Evolutionary conservation across 1,284 basidiomycete species (phyloP), one percentile per base, ranked within the genome.

Genomic region (Ceratobasidium sp.): DNA sequence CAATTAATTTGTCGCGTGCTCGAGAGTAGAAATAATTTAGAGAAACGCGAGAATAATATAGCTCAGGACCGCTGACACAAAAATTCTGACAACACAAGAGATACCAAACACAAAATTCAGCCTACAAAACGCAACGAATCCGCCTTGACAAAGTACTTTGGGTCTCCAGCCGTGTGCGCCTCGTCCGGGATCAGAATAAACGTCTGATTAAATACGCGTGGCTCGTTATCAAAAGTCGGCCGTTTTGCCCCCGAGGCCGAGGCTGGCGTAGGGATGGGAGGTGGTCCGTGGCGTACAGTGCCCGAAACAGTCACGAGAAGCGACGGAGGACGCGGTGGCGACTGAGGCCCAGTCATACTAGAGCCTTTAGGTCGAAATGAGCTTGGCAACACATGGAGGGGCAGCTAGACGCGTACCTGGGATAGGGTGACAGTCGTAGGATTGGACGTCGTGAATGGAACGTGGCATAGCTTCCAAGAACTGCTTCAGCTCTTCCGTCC

Each of bases 371-470:
- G 55, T 16, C 11, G 43, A 23, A 23, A 23, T 28, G 28, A 38
- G 5, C 75, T 41, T 47, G 74, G 61, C n/a, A n/a, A n/a, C n/a
- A n/a, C n/a, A n/a, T n/a, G n/a, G n/a, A 30, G 28, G 16, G 18
- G 69, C 23, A 35, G 43, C n/a, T 54, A 0, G 44, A 55, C 49
- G 81, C 85, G 73, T 73, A 91, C 93, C 92, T 80, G 91, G 90
- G 72, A 95, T 92, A 35, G 93, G 91, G 79, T 95, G 93, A 77
- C 93, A 94, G 80, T 95, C 93, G 77, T 91, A 93, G 8, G 91
- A 92, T 79, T 93, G 91, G 30, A 95, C 86, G 74, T 94, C 92
- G 77, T 94, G 93, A 75, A 88, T 72, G 54, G 77, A 77, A 21
- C 74, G 57, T 3, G 79, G 79, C 73, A 79, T 74, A 11, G 67